phyloP scores from a whole-genome alignment of 208 protist species.

The Crithidia bombi region DNA sequence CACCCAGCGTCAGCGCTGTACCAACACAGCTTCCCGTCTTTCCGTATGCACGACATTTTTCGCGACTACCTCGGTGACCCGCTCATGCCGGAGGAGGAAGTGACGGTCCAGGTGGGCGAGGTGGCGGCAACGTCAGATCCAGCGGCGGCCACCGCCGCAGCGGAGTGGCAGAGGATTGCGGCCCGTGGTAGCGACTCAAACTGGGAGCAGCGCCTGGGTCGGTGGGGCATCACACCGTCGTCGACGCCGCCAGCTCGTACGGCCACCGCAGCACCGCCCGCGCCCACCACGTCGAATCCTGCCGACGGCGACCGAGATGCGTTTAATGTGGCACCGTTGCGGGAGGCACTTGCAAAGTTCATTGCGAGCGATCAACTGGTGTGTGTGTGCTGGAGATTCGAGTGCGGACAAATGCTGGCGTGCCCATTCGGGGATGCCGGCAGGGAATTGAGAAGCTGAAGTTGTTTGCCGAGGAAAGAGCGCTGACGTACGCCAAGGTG shows the following conservation, averaged over 20 bases:
- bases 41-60: conserved; percentile 21
- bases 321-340: not conserved
- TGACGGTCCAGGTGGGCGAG: not conserved
- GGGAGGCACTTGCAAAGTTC: conserved; percentile 8
- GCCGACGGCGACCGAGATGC: not conserved
- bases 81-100: conserved; percentile 15
- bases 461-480: conserved; percentile 18
- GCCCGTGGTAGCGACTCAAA: not conserved
- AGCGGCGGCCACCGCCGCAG: not conserved
- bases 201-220: not conserved
- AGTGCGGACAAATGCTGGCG: not conserved
- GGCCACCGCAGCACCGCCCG: not conserved
- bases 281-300: not conserved
- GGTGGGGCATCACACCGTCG: conserved; percentile 8
- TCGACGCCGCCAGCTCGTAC: not conserved
- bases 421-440: conserved; percentile 10
- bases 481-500: conserved; percentile 20
- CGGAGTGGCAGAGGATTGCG: conserved; percentile 10
- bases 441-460: conserved; percentile 22
- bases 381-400: conserved; percentile 25
- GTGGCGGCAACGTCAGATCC: no score
- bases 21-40: conserved; percentile 22
- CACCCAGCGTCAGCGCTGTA: conserved; percentile 9
- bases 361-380: conserved; percentile 18
- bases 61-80: conserved; percentile 18